phyloP scores from a whole-genome alignment of 768 basidiomycete genomes.

The Boletus rubroflammeus region DNA sequence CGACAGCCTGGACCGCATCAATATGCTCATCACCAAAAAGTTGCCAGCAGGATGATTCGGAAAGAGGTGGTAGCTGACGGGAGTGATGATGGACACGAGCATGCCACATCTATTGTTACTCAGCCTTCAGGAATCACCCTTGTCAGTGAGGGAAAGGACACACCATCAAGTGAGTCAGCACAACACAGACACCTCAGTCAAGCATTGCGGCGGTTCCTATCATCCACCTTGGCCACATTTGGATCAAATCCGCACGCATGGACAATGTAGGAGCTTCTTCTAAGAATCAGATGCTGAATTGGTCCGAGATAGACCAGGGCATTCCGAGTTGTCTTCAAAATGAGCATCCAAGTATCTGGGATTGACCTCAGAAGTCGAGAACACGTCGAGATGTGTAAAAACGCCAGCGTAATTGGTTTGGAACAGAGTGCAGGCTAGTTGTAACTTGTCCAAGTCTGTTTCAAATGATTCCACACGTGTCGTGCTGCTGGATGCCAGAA shows the following conservation, averaged over 20 bases:
- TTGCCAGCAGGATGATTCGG: background rate
- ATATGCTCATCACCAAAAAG: background rate
- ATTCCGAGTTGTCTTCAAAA: background rate
- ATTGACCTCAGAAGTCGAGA: too few relatives aligned
- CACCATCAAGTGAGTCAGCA: background rate
- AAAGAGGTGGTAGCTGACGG: too few relatives aligned
- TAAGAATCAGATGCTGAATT: background rate
- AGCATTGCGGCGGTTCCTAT: constrained; percentile 15
- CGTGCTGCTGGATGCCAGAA: too few relatives aligned
- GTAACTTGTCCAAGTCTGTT: background rate
- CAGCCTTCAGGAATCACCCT: too few relatives aligned
- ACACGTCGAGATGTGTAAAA: background rate
- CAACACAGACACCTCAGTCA: constrained; percentile 5
- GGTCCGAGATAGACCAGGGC: background rate
- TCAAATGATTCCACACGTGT: background rate
- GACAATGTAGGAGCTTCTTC: constrained; percentile 7
- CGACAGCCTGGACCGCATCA: background rate
- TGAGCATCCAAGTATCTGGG: too few relatives aligned
- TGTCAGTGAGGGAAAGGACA: background rate
- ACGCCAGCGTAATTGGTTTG: background rate
- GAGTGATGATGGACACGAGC: background rate
- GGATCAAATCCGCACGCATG: constrained; percentile 9
- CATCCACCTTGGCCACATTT: constrained; percentile 1
- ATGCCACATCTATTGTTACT: background rate
- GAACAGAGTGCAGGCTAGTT: constrained; percentile 10